Evolutionary conservation across 768 basidiomycete genomes (phyloP), one percentile per base, ranked within the genome.

Genomic region (Russula sp.): DNA sequence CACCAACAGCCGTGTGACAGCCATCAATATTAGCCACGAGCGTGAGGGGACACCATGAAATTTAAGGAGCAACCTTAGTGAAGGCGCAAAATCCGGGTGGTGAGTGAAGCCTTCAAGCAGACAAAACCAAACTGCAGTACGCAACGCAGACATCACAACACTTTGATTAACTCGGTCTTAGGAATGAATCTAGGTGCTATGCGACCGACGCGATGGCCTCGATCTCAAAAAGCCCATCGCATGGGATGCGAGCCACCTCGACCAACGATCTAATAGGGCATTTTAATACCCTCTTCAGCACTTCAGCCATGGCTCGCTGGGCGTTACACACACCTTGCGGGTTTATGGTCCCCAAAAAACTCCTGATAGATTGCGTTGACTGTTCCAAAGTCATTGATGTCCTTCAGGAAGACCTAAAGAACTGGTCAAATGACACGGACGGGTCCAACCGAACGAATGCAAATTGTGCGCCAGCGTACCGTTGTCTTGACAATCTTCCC

Each of bases 401-500:
- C 77, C 73, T 96, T 93, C 72, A 98, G 74, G 77, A 97, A 98
- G 29, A 95, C 87, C 93, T 94, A 49, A 11, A 16, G 4, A 43
- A 47, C n/a, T 18, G 38, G 20, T 62, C 43, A 58, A 42, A 42
- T 35, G 16, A 38, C 43, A 36, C 13, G 10, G 36, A 36, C 20
- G 25, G 49, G 49, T 61, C 2, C 53, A 11, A 9, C 38, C 22
- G 45, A n/a, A 36, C 10, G 11, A 46, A 41, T 39, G 11, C 38
- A 25, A 18, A 7, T 11, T 22, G n/a, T 52, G 16, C 36, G 38
- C 22, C 50, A 20, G 76, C 88, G 60, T 66, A 93, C 95, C 42
- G 93, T 96, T 48, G 90, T 91, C 78, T 99, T 98, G 66, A 89
- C 84, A 62, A 99, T 87, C 71, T 89, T 87, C 52, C 83, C 82